Base-by-base conservation (phyloP, 495 filamentous ascomycete species). In the Aspergillus mulundensis region DNA sequence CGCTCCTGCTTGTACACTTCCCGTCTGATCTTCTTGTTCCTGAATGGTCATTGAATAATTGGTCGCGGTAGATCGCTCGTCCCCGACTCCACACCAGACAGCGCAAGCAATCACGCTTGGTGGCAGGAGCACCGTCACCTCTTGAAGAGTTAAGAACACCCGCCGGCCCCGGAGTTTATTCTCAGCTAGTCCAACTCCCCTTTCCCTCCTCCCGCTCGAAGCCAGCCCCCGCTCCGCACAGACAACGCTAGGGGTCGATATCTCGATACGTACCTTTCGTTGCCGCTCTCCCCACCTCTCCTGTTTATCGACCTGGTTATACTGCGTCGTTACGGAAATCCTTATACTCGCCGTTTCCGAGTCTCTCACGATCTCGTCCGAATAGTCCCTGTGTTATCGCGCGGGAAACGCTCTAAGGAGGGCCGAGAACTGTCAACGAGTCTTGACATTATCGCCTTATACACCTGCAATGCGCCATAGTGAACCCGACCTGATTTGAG, bases 61-160 rank as follows among this genome's bases (percentile, higher is more conserved):
- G 61, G 54, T 61, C 40, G 60, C 50, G 64, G 64, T 58, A 66
- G 64, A 66, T 66, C 61, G 59, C 64, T 57, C 42, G 61, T 62
- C 57, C 54, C 56, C 52, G 56, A 58, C 61, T 66, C 64, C 59
- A 64, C 64, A 58, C 59, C 53, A 60, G 59, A 61, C 58, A 59
- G 61, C 60, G 30, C 54, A 57, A 57, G 61, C 61, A 60, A 60
- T 61, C 60, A 43, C 53, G 36, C 49, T 48, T 58, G 50, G 38
- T 53, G 36, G 48, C 43, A 48, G 50, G 24, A 46, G 42, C 50
- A 53, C 52, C 12, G 24, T 46, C 28, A 41, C 32, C 46, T 47
- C 39, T 58, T 54, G 39, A 48, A 41, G 46, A 18, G 46, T 54
- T 54, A 40, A 58, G 40, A 41, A 51, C 59, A 47, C 54, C 38